Evolutionary conservation across 208 protist genomes (phyloP).

Genomic region (Acanthamoeba royreba): DNA sequence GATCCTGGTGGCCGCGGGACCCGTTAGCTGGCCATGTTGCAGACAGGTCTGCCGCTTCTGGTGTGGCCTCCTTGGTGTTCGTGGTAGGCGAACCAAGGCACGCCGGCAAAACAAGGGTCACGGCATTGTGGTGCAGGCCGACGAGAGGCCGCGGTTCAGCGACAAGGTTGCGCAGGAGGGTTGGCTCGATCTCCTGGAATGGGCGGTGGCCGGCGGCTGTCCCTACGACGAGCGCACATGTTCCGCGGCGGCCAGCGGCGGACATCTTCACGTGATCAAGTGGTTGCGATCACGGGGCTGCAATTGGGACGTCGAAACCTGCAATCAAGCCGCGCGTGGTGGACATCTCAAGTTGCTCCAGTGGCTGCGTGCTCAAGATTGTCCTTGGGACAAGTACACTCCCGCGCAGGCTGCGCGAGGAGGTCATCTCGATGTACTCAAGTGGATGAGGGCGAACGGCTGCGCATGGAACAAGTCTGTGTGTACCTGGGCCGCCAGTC

Average conservation of each 20-base stretch:
- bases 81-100: no score
- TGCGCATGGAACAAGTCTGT: neutral
- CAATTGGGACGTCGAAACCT: neutral
- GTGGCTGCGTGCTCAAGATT: neutral
- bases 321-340: neutral
- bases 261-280: neutral
- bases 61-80: no score
- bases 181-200: neutral
- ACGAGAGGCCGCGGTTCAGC: no score
- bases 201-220: neutral
- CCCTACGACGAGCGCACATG: neutral
- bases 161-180: neutral
- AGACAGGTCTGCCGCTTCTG: no score
- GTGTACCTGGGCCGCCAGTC: neutral
- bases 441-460: neutral
- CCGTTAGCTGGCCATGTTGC: no score
- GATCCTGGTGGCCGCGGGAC: no score
- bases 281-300: neutral
- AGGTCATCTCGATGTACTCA: neutral
- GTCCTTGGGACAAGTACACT: neutral
- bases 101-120: no score
- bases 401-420: neutral
- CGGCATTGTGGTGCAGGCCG: no score
- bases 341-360: neutral
- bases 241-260: neutral